Conservation (phyloP, 768 basidiomycete species). For the Mycena leptocephala region DNA sequence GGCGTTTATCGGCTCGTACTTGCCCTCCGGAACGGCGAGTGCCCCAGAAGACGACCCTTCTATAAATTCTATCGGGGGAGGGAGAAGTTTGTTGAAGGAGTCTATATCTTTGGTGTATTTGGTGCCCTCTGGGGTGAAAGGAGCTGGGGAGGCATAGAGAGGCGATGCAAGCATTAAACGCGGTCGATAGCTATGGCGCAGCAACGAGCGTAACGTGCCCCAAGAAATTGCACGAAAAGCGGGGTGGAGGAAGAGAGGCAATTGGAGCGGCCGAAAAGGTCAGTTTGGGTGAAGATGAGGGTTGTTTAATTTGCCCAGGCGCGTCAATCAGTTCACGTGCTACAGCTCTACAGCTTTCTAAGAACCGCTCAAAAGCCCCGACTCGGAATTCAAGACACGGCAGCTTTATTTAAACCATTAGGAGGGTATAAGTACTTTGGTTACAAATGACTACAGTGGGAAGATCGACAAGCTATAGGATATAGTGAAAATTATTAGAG, state of each 20-base stretch:
- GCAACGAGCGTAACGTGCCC: slow-evolving; percentile 3
- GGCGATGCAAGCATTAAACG: slow-evolving; percentile 78
- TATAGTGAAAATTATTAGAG: slow-evolving; percentile 24
- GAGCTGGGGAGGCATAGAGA: slow-evolving; percentile 64
- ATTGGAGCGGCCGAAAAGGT: no score
- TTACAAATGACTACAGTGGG: slow-evolving; percentile 34
- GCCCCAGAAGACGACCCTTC: slow-evolving; percentile 89
- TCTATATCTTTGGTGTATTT: slow-evolving; percentile 80
- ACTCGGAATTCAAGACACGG: background rate
- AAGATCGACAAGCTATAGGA: slow-evolving; percentile 37
- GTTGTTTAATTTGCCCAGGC: slow-evolving; percentile 11
- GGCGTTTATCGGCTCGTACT: slow-evolving; percentile 87
- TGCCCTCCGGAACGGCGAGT: slow-evolving; percentile 79
- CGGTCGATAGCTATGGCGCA: slow-evolving; percentile 21
- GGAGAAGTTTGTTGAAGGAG: slow-evolving; percentile 83
- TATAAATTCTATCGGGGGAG: slow-evolving; percentile 87
- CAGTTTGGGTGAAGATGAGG: background rate
- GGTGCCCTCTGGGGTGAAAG: slow-evolving; percentile 70
- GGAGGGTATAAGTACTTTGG: slow-evolving; percentile 22
- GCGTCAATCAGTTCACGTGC: slow-evolving; percentile 5
- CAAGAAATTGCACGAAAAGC: slow-evolving; percentile 5
- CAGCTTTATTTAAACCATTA: slow-evolving; percentile 14
- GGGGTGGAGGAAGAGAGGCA: background rate
- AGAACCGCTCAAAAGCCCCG: no score
- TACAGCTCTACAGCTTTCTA: background rate